Evolutionary conservation across 2,329 filamentous ascomycete species (phyloP), one percentile per base, ranked within the genome.

Genomic region (Clarireedia paspali): DNA sequence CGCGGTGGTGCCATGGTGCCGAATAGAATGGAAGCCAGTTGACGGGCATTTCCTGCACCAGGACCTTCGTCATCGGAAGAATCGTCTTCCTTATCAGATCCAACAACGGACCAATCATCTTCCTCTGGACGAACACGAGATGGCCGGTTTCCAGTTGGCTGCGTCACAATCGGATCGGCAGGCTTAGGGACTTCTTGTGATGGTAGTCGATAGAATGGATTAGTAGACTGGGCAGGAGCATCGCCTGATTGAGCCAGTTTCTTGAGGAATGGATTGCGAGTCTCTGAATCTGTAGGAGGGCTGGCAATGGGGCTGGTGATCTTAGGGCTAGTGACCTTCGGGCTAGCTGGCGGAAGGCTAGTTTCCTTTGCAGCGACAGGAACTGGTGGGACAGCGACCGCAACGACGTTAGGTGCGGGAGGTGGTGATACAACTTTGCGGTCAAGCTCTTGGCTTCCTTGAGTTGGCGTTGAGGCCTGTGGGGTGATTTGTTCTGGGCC

Each of bases 1-100:
- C 92, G 84, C 14, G 94, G 92, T 40, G 94, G 92, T 9, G 83
- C 92, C 91, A 99, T 97, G 51, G 91, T 96, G 57, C 94, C 92
- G 70, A 99, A 99, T 20, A 99, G 79, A 59, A 96, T 94, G 6
- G 89, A 95, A 15, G 94, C 94, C 39, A 99, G 82, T 65, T 96
- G 89, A 59, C 95, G 94, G 49, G 94, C 94, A 63, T 84, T 90
- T 57, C 87, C 85, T 54, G 89, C 89, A 50, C 88, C 88, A 17
- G 89, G 85, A 9, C 85, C 82, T 53, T 91, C 87, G 55, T 91
- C 88, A n/a, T 85, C 81, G 47, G 83, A 82, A 4, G 83, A 85
- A 52, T 89, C 87, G 54, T 88, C 84, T 20, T 87, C 84, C 73
- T 81, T 84, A 58, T 87, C 85, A 14, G 89, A 92, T 59, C 90